Evolutionary conservation across 2,329 filamentous ascomycete species (phyloP), one percentile per base, ranked within the genome.

Genomic region (Penicillium sp.): DNA sequence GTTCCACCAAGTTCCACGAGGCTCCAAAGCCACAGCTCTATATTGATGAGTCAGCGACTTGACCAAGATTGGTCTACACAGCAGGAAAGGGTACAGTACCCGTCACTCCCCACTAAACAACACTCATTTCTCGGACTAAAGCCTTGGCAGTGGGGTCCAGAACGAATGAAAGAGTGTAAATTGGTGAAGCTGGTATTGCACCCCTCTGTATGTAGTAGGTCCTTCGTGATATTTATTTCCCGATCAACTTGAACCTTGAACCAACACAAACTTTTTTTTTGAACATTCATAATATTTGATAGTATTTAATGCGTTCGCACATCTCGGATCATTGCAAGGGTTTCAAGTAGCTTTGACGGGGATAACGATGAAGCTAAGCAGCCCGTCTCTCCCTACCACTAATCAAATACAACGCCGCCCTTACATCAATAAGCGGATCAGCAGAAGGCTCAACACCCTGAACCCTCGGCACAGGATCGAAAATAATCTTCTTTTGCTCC

Each of bases 101-200:
- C 37, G 21, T 8, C 17, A 44, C 17, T 37, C 47, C 40, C 47
- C 40, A 34, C 42, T 51, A 26, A 41, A 12, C 20, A 15, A 34
- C 13, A 51, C 42, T 37, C 41, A 51, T 10, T 51, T 51, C 33
- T 18, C 15, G 33, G 21, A 27, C 48, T 45, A n/a, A 27, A 27
- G 40, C 18, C 48, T 50, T 42, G 27, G 29, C 13, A 15, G 46
- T 36, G 46, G 46, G 21, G 27, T 37, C 29, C 41, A 40, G 48
- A 45, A 51, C 23, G 13, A 45, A 34, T 6, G 7, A 15, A 7
- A 5, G 32, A 33, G 48, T 51, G 33, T 20, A 46, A 39, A 20
- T 24, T n/a, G 46, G 41, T 51, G 48, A 51, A 46, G 41, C 41
- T 51, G 48, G 42, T 33, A 26, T 43, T 42, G 27, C 29, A 52